Conservation (phyloP, 805 yeast genomes). For the Maudiozyma pseudohumilis region DNA sequence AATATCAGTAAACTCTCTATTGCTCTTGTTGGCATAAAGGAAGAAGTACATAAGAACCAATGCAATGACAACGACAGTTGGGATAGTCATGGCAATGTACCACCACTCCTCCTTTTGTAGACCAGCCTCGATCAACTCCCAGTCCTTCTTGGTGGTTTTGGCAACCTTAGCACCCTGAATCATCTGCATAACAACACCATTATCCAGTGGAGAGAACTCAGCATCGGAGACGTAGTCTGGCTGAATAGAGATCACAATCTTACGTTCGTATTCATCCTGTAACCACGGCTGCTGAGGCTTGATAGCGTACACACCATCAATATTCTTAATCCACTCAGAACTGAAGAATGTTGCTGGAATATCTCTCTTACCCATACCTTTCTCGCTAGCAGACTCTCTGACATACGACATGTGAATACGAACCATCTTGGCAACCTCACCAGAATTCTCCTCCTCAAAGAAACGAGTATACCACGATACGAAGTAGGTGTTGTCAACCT, state of each 20-base stretch:
- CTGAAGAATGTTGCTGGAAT: constrained; percentile 44
- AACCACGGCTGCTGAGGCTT: constrained; percentile 59
- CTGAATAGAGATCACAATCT: constrained; percentile 61
- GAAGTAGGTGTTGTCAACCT: constrained; percentile 57
- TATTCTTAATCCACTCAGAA: constrained; percentile 61
- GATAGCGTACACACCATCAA: constrained; percentile 55
- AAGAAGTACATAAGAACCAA: constrained; percentile 58
- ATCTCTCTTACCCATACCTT: constrained; percentile 47
- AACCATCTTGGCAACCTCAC: constrained; percentile 46
- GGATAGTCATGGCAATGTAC: constrained; percentile 57
- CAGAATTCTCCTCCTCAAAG: constrained; percentile 33
- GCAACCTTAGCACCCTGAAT: constrained; percentile 35
- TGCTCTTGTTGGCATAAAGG: constrained; percentile 43
- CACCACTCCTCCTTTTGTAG: constrained; percentile 40
- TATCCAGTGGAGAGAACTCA: constrained; percentile 46
- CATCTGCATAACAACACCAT: constrained; percentile 41
- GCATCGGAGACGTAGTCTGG: constrained; percentile 58
- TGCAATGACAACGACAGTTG: constrained; percentile 52
- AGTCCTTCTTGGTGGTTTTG: constrained; percentile 35
- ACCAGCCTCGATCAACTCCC: constrained; percentile 37
- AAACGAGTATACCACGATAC: constrained; percentile 70
- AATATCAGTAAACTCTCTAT: constrained; percentile 42
- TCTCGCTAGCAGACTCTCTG: constrained; percentile 42
- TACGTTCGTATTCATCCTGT: constrained; percentile 40
- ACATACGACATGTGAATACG: constrained; percentile 58